Conservation (phyloP, 2,329 filamentous ascomycete genomes). For the Venturiaceae sp. region DNA sequence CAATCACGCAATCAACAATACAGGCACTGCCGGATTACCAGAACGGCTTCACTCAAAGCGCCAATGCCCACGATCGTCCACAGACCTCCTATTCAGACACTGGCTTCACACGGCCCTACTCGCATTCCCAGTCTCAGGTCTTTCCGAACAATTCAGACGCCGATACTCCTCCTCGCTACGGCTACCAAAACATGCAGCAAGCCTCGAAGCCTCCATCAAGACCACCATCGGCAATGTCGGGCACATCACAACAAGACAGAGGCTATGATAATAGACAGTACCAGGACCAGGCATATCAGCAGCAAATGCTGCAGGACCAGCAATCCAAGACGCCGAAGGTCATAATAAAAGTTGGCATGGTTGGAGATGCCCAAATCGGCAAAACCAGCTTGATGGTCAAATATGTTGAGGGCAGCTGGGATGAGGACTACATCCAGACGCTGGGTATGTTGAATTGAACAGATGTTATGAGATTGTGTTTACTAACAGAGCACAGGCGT, state of each 20-base stretch:
- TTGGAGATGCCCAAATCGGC: constrained; percentile 96
- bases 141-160: constrained; percentile 36
- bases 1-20: constrained; percentile 20
- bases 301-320: constrained; percentile 17
- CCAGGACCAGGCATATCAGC: background rate
- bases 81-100: constrained; percentile 46
- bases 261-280: constrained; percentile 1
- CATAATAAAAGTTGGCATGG: constrained; percentile 99
- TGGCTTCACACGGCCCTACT: constrained; percentile 31
- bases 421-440: constrained; percentile 99
- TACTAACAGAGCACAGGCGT: constrained; percentile 50
- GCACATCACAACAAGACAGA: background rate
- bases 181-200: constrained; percentile 12
- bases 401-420: constrained; percentile 98
- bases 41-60: constrained; percentile 6
- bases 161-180: constrained; percentile 21
- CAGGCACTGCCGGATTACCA: constrained; percentile 7
- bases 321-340: constrained; percentile 52
- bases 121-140: constrained; percentile 22
- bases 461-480: background rate
- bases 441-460: constrained; percentile 47
- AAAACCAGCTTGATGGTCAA: constrained; percentile 99
- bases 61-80: constrained; percentile 28
- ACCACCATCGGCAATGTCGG: constrained; percentile 5
- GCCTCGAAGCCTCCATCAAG: constrained; percentile 4